Percentiles rank a stretch among this genome's conserved stretches.
Evolutionary conservation across 2,329 filamentous ascomycete genomes (phyloP).

Genomic region (Alternaria angustiovoidea): DNA sequence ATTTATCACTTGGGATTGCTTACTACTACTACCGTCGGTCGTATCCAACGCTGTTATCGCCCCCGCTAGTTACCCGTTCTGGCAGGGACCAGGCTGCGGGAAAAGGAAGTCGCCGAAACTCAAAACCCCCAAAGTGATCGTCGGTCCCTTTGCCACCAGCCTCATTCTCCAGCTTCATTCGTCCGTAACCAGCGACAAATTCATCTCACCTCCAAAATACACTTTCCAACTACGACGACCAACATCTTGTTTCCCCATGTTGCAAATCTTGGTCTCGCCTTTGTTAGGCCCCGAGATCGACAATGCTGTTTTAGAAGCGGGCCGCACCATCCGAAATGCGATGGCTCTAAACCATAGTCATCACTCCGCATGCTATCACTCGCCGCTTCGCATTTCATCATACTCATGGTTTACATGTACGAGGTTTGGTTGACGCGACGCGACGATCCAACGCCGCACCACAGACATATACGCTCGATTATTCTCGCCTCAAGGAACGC

Average conservation of each 20-base stretch:
- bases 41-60: constrained; percentile 8
- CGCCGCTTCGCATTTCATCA: background rate
- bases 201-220: background rate
- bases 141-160: background rate
- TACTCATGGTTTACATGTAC: background rate
- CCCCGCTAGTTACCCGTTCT: constrained; percentile 2
- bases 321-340: background rate
- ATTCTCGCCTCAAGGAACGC: constrained; percentile 17
- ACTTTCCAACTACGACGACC: background rate
- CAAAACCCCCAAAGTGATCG: background rate
- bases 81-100: constrained; percentile 1
- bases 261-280: background rate
- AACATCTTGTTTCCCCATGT: background rate
- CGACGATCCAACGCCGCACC: constrained; percentile 4
- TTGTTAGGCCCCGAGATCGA: background rate
- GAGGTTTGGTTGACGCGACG: background rate
- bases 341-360: background rate
- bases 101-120: constrained; percentile 11
- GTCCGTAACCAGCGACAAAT: background rate
- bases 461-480: constrained; percentile 18
- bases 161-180: background rate
- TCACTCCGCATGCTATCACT: background rate
- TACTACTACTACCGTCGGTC: constrained; percentile 1
- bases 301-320: background rate
- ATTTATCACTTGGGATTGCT: constrained; percentile 10